Evolutionary conservation across 352 stramenopile species (phyloP).

Genomic region (Elongisporangium undulatum): DNA sequence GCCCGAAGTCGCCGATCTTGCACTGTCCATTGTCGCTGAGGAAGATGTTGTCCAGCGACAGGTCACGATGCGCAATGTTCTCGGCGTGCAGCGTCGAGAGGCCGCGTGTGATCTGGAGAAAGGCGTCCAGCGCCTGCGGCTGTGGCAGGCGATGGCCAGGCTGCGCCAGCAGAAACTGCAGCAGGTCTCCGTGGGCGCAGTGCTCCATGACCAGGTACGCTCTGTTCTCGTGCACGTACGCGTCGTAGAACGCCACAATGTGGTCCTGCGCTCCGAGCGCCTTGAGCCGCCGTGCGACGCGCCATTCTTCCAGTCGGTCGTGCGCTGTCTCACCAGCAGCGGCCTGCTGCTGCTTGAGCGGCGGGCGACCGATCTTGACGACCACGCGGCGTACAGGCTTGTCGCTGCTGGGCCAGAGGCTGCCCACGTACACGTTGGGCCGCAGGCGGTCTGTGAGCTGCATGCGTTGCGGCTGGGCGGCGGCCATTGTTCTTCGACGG

Average conservation of each 20-base stretch:
- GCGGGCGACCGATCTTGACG: neutral
- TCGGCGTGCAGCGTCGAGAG: constrained; percentile 22
- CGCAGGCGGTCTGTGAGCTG: neutral
- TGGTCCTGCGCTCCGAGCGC: constrained; percentile 27
- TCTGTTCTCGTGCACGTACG: constrained; percentile 35
- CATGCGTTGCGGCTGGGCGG: neutral
- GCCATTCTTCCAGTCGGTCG: neutral
- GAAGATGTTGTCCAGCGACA: constrained; percentile 67
- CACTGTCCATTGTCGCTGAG: constrained; percentile 25
- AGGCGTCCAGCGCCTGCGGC: constrained; percentile 30
- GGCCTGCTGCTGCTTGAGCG: neutral
- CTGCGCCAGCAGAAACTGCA: constrained; percentile 21
- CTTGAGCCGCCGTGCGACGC: neutral
- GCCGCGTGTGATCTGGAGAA: constrained; percentile 36
- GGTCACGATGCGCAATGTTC: constrained; percentile 40
- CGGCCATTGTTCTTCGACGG: neutral
- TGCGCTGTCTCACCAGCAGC: neutral
- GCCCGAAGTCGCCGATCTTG: constrained; percentile 57
- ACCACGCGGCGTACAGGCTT: neutral
- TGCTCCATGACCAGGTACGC: constrained; percentile 62
- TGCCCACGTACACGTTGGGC: neutral
- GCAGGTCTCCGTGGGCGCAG: constrained; percentile 45
- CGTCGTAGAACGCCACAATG: constrained; percentile 39
- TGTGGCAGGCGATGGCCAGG: constrained; percentile 18
- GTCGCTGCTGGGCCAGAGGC: neutral